phyloP scores from a whole-genome alignment of 2,329 filamentous ascomycete species.

The Aspergillus fumigatus region DNA sequence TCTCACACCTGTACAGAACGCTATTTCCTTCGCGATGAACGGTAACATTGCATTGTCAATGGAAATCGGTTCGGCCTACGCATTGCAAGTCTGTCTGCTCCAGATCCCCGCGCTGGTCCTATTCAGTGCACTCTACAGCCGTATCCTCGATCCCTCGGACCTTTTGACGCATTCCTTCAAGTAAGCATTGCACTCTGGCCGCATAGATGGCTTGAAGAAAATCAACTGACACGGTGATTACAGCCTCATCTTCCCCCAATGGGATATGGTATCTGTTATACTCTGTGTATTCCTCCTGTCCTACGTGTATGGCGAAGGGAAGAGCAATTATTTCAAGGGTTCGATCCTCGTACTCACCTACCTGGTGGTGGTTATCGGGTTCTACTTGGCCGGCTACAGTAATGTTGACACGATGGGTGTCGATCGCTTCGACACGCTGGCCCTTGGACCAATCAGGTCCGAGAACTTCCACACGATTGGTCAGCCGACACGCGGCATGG shows the following conservation, averaged over 20 bases:
- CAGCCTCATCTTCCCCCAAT: slow-evolving; percentile 91
- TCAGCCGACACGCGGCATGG: slow-evolving; percentile 30
- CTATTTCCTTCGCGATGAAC: slow-evolving; percentile 99
- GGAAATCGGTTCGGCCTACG: slow-evolving; percentile 98
- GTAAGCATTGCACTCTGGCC: slow-evolving; percentile 31
- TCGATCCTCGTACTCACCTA: slow-evolving; percentile 92
- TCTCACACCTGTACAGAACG: slow-evolving; percentile 59
- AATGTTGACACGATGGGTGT: slow-evolving; percentile 48
- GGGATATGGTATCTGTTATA: slow-evolving; percentile 98
- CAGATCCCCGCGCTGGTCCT: slow-evolving; percentile 91
- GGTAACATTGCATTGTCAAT: slow-evolving; percentile 97
- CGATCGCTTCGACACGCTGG: slow-evolving; percentile 45
- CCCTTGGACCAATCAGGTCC: slow-evolving; percentile 28
- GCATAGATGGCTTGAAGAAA: background rate
- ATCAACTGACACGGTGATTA: background rate
- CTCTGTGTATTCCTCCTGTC: slow-evolving; percentile 92
- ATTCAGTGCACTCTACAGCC: slow-evolving; percentile 74
- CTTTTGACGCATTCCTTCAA: slow-evolving; percentile 51
- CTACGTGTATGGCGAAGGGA: slow-evolving; percentile 97
- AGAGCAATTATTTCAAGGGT: slow-evolving; percentile 99
- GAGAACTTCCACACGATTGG: slow-evolving; percentile 43
- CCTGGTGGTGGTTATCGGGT: slow-evolving; percentile 84
- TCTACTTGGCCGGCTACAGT: slow-evolving; percentile 73
- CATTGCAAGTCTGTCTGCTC: slow-evolving; percentile 88
- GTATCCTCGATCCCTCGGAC: slow-evolving; percentile 51